phyloP scores from a whole-genome alignment of 2,329 filamentous ascomycete species.

The Hymenoscyphus linearis region DNA sequence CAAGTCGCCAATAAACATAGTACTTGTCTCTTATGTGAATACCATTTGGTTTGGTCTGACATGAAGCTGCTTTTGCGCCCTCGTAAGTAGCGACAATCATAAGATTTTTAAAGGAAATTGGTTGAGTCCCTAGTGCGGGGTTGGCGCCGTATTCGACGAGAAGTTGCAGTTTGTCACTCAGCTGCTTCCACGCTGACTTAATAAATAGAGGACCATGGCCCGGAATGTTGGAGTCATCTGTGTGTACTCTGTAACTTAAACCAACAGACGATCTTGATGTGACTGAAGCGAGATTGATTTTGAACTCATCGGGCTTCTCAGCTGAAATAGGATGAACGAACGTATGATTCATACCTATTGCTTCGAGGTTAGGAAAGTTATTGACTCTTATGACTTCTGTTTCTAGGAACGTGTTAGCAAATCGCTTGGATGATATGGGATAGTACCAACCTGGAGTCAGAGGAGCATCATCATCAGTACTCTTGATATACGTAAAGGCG shows the following conservation, averaged over 20 bases:
- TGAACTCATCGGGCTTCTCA: constrained; percentile 73
- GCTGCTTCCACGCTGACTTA: constrained; percentile 68
- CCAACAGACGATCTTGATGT: constrained; percentile 68
- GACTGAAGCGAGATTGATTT: constrained; percentile 63
- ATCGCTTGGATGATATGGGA: neutral
- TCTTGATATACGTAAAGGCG: constrained; percentile 72
- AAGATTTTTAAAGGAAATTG: constrained; percentile 67
- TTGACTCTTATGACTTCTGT: constrained; percentile 40
- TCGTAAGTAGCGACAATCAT: constrained; percentile 68
- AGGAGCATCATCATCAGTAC: constrained; percentile 29
- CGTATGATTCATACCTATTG: constrained; percentile 87
- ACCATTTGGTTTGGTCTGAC: constrained; percentile 74
- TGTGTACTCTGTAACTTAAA: constrained; percentile 87
- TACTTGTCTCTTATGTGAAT: constrained; percentile 73
- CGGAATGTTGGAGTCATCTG: constrained; percentile 52
- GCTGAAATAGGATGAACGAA: constrained; percentile 68
- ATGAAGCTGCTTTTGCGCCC: constrained; percentile 57
- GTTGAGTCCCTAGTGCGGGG: constrained; percentile 43
- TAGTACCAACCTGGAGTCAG: constrained; percentile 44
- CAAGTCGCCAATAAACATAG: constrained; percentile 74
- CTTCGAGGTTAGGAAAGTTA: constrained; percentile 82
- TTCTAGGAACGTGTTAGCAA: constrained; percentile 8
- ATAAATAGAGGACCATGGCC: constrained; percentile 57
- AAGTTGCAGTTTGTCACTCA: constrained; percentile 79
- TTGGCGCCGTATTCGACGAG: constrained; percentile 83